Base-by-base conservation (phyloP, 345 rosid species). In the Erucastrum elatum region DNA sequence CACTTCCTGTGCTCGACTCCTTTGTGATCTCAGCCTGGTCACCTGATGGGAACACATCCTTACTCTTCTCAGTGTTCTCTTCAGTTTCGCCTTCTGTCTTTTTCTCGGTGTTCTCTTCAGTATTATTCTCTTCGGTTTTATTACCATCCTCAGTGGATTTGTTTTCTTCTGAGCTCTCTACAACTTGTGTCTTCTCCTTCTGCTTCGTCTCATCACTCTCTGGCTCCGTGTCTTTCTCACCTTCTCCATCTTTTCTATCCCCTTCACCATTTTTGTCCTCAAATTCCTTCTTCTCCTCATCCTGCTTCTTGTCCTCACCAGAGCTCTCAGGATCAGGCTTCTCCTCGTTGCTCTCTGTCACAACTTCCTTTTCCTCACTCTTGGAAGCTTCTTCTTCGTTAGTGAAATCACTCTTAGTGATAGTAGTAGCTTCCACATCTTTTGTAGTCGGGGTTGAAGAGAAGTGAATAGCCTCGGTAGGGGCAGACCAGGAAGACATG, bases 401-500 rank as follows among this genome's bases (percentile, higher is more conserved):
- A 27, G 64, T 79, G 41, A 72, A 80, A 30, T 81, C 81, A 60
- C 56, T 86, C 66, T 82, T 21, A 21, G 21, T 82, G 55, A n/a
- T n/a, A n/a, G 55, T 60, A 71, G 74, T 76, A 33, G 81, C 27
- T 49, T 85, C 84, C 77, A 70, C 80, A 81, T 84, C 77, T 77
- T 85, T 44, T 1, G 31, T 16, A 70, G 34, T 44, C 68, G 75
- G 17, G 44, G 16, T 80, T 2, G 80, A 0, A 64, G 80, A 58
- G 44, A 80, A 76, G 76, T 75, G 72, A 69, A 71, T 56, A 70
- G 75, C 77, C 80, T 78, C 85, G 17, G 83, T 75, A 12, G 90
- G 88, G 68, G 81, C 85, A 60, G 86, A 73, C 62, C 92, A 86
- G 8, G 97, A 87, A n/a, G 97, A 87, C 85, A 91, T 88, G 76